Percentiles rank a stretch among this genome's conserved stretches.
Evolutionary conservation across 2,329 filamentous ascomycete species (phyloP).

Genomic region (Pseudogymnoascus sp.): DNA sequence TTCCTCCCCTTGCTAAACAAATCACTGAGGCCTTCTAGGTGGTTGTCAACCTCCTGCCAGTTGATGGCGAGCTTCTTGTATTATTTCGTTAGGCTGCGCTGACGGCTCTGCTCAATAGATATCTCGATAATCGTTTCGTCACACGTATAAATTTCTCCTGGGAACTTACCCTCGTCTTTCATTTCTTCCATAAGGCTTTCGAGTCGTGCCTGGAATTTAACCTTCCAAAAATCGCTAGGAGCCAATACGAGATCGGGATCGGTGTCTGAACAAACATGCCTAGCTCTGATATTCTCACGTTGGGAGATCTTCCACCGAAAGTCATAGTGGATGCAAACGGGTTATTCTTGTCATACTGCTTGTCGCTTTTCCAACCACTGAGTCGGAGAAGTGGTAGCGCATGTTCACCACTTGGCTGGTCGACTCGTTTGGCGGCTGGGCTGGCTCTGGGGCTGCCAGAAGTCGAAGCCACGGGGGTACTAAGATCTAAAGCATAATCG

Average conservation of each 20-base stretch:
- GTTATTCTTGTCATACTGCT: conserved; percentile 16
- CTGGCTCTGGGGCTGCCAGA: conserved; percentile 9
- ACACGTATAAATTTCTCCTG: conserved; percentile 14
- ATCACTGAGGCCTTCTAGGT: conserved; percentile 17
- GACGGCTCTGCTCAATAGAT: conserved; percentile 14
- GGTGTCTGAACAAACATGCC: conserved; percentile 15
- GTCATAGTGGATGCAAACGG: conserved; percentile 19
- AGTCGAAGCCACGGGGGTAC: not conserved
- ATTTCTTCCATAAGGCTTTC: conserved; percentile 3
- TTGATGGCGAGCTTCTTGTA: conserved; percentile 18
- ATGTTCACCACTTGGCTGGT: conserved; percentile 13
- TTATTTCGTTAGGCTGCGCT: conserved; percentile 16
- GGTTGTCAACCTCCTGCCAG: conserved; percentile 15
- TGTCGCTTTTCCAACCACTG: conserved; percentile 14
- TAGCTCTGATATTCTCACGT: conserved; percentile 18
- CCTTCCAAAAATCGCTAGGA: conserved; percentile 19
- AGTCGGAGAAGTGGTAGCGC: conserved; percentile 16
- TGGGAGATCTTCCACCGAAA: conserved; percentile 20
- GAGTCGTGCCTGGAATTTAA: conserved; percentile 14
- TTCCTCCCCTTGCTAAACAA: conserved; percentile 17
- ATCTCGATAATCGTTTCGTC: conserved; percentile 18
- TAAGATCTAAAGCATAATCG: conserved; percentile 7
- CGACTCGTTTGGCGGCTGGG: too few relatives aligned
- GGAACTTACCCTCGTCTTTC: conserved; percentile 15
- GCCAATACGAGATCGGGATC: conserved; percentile 18